Base-by-base conservation (phyloP, 2,329 filamentous ascomycete genomes). In the Trichoderma sp. region DNA sequence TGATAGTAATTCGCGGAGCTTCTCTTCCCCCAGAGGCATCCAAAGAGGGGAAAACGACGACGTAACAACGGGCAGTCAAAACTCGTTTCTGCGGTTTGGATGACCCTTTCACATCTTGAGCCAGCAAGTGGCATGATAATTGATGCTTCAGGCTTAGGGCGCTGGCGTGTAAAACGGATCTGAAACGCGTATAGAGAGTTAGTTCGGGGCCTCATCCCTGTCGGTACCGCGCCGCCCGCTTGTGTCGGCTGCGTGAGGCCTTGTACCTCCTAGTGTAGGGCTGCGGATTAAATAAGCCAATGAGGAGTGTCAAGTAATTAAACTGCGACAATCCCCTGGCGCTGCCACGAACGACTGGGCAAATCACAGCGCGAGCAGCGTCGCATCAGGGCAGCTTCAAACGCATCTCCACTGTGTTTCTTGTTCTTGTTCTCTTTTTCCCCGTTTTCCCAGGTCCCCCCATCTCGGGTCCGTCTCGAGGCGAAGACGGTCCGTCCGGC, bases 201-300 rank as follows among this genome's bases (percentile, higher is more conserved):
- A n/a, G 16, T 62, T 62, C 29, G 27, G 63, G 60, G 60, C 31
- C 4, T 11, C 11, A 63, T 31, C 60, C 60, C 27, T 24, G n/a
- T 31, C 27, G 60, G 41, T 73, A 73, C 69, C 4, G 14, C n/a
- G 8, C 1, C 29, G 35, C 63, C 31, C 14, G 12, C 60, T 31
- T 29, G 59, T 35, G 38, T 16, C 60, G 14, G 60, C 38, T 24
- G 38, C 29, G 14, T 11, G 9, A 38, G 21, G 27, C 59, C 60
- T 35, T 64, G 69, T 73, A 73, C 69, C 60, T 29, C 60, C 29
- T 62, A 31, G 69, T 65, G 60, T 73, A 73, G 60, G 69, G 69
- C 69, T 73, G 69, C 59, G 59, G 60, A 35, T 63, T 63, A 63
- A 63, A 63, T 21, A 33, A n/a, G n/a, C 60, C 60, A 63, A 63